Conservation (phyloP, 2,329 filamentous ascomycete genomes). For the Diaporthe sp. region DNA sequence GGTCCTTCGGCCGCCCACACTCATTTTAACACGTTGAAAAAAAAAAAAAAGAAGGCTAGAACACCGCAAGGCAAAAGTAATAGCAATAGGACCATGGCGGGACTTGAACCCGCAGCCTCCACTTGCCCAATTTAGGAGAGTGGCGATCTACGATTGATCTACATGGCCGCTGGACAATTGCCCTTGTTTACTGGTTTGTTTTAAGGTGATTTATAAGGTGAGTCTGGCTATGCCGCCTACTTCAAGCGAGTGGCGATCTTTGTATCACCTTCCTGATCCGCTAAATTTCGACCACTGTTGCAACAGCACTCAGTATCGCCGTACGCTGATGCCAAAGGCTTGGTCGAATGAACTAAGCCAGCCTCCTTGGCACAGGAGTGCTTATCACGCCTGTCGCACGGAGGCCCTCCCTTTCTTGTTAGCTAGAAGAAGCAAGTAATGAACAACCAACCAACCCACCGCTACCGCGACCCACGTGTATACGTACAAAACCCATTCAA, state of each 20-base stretch:
- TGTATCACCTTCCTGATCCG: not conserved
- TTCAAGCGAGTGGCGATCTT: not conserved
- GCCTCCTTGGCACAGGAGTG: too few species aligned
- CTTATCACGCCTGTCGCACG: too few species aligned
- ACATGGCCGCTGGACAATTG: not conserved
- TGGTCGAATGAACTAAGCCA: too few species aligned
- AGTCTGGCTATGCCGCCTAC: too few species aligned
- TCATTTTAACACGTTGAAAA: not conserved
- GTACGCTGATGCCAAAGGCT: too few species aligned
- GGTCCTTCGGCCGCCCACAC: not conserved
- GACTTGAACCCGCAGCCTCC: slow-evolving; percentile 38
- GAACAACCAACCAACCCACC: too few species aligned
- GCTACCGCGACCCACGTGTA: too few species aligned
- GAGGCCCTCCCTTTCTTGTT: too few species aligned
- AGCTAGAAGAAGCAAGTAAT: too few species aligned
- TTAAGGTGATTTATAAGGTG: too few species aligned
- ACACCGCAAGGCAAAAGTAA: not conserved
- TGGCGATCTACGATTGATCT: slow-evolving; percentile 37
- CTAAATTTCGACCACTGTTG: not conserved
- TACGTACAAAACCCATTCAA: too few species aligned
- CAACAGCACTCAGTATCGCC: too few species aligned
- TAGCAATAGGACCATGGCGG: slow-evolving; percentile 28
- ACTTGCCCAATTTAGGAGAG: slow-evolving; percentile 32
- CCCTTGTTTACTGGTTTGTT: not conserved
- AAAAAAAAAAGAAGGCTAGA: slow-evolving; percentile 9